Evolutionary conservation across 345 rosid species (phyloP).

Genomic region (Raphanus sativus): DNA sequence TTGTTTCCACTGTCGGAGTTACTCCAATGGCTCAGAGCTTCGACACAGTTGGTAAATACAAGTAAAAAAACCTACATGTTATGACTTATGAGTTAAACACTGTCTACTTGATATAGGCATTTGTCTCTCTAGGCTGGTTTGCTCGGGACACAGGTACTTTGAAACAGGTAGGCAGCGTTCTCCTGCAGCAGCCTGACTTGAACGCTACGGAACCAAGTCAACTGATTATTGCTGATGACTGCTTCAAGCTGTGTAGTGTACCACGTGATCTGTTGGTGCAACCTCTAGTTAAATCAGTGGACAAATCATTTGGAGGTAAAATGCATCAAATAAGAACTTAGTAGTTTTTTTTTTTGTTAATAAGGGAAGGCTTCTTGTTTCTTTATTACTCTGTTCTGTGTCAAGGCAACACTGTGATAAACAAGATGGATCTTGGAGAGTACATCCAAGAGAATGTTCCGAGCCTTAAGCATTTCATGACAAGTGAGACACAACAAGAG

Average conservation of each 20-base stretch:
- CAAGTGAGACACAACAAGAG: conserved; percentile 41
- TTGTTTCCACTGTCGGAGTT: conserved; percentile 61
- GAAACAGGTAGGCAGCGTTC: conserved; percentile 60
- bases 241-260: conserved; percentile 64
- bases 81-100: background rate
- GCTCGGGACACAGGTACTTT: conserved; percentile 69
- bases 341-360: background rate
- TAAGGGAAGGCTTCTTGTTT: background rate
- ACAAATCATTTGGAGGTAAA: conserved; percentile 66
- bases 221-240: conserved; percentile 66
- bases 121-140: conserved; percentile 72
- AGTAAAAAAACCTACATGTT: background rate
- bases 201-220: conserved; percentile 46
- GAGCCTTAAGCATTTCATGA: conserved; percentile 63
- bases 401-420: conserved; percentile 50
- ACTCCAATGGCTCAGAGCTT: conserved; percentile 87
- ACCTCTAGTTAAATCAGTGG: conserved; percentile 55
- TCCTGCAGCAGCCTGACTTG: conserved; percentile 49
- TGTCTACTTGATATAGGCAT: background rate
- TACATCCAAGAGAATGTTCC: conserved; percentile 62
- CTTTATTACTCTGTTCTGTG: conserved; percentile 14
- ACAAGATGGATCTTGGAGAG: conserved; percentile 58
- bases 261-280: conserved; percentile 50
- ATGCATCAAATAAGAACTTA: background rate
- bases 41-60: conserved; percentile 80